These are phyloP conservation scores for Paraconiothyrium brasiliense DNA, from an alignment of 2,329 filamentous ascomycete genomes.

Conservation along the genomic window DNA sequence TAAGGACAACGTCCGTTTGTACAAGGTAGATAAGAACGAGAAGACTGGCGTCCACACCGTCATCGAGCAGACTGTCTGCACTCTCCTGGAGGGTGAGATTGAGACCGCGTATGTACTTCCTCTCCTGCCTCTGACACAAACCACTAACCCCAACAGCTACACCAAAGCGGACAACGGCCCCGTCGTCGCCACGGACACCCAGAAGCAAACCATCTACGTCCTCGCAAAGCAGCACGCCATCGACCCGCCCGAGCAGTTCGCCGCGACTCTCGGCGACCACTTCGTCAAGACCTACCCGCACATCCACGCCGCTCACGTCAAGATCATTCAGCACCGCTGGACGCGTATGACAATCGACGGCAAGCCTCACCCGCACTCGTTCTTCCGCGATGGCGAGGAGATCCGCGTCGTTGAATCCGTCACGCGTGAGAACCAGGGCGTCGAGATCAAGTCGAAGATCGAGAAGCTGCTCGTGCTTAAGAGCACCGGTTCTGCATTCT, in stretches of 20 bases:
- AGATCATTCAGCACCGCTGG: constrained; percentile 88
- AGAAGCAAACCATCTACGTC: constrained; percentile 94
- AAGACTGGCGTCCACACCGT: constrained; percentile 82
- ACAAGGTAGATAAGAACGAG: constrained; percentile 87
- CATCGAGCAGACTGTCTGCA: constrained; percentile 93
- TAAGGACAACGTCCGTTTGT: constrained; percentile 98
- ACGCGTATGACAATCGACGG: constrained; percentile 87
- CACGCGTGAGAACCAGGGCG: constrained; percentile 70
- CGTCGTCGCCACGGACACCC: constrained; percentile 94
- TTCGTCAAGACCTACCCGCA: constrained; percentile 89
- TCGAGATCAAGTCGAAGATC: constrained; percentile 80
- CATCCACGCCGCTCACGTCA: constrained; percentile 85
- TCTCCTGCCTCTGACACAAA: not conserved
- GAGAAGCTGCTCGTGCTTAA: constrained; percentile 88
- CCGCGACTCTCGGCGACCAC: constrained; percentile 83
- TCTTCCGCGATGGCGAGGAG: constrained; percentile 89
- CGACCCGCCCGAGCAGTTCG: constrained; percentile 91
- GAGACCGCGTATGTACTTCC: constrained; percentile 72
- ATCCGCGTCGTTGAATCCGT: constrained; percentile 83
- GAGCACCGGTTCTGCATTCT: constrained; percentile 95
- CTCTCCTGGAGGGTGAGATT: constrained; percentile 91
- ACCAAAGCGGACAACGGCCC: constrained; percentile 93
- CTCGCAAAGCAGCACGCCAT: constrained; percentile 93
- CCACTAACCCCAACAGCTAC: constrained; percentile 68
- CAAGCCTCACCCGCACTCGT: constrained; percentile 92